A percentile compares a stretch with the other conserved stretches of the same genome.
phyloP scores from a whole-genome alignment of 805 yeast species.

The Saturnispora diversa region DNA sequence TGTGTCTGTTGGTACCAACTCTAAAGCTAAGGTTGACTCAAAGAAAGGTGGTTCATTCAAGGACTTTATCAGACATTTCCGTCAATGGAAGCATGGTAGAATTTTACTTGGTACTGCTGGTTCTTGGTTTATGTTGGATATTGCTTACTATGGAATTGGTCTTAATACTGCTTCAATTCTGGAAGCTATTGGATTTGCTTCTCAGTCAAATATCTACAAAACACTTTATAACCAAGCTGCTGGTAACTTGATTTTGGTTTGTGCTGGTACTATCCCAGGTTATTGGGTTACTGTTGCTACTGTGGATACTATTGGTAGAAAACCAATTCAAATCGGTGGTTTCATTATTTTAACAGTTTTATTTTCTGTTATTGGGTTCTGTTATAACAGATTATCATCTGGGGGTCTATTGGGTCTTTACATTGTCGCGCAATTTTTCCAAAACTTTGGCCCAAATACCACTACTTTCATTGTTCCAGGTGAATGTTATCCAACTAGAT shows the following conservation, averaged over 20 bases:
- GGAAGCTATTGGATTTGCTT: conserved; percentile 78
- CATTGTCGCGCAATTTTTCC: conserved; percentile 78
- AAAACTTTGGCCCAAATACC: conserved; percentile 88
- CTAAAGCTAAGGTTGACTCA: conserved; percentile 33
- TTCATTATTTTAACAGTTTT: conserved; percentile 62
- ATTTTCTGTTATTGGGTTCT: conserved; percentile 78
- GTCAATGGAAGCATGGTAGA: conserved; percentile 82
- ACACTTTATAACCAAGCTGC: conserved; percentile 72
- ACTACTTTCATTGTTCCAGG: conserved; percentile 90
- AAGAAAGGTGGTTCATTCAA: conserved; percentile 74
- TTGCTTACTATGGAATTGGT: conserved; percentile 85
- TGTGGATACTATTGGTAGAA: conserved; percentile 76
- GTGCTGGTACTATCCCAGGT: conserved; percentile 96
- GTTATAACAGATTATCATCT: conserved; percentile 58
- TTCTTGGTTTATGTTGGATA: conserved; percentile 85
- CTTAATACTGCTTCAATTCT: conserved; percentile 75
- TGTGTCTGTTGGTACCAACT: conserved; percentile 31
- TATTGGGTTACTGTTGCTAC: conserved; percentile 83
- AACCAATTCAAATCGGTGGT: conserved; percentile 71
- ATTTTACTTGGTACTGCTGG: conserved; percentile 83
- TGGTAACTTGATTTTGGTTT: conserved; percentile 84
- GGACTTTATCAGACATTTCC: conserved; percentile 67
- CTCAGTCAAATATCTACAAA: conserved; percentile 58
- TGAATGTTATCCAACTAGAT: conserved; percentile 89
- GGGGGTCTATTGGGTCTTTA: conserved; percentile 69